phyloP scores from a whole-genome alignment of 441 rosid species.

The Populus trichocarpa region DNA sequence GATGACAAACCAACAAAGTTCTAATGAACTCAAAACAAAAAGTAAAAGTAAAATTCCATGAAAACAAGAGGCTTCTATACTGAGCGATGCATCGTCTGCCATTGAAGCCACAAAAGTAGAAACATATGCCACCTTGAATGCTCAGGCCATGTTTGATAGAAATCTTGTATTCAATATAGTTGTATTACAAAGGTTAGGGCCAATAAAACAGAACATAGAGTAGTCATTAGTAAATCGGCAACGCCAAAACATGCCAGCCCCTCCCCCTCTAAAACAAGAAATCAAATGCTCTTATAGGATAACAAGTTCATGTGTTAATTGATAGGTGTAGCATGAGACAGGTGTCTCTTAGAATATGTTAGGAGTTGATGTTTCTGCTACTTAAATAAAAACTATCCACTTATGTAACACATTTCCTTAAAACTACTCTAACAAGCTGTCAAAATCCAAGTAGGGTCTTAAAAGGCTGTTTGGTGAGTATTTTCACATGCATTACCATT shows the following conservation, averaged over 20 bases:
- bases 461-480: neutral
- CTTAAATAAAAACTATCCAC: neutral
- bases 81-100: neutral
- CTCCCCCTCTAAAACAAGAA: neutral
- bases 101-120: neutral
- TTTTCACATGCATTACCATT: neutral
- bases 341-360: neutral
- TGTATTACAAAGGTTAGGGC: neutral
- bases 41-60: neutral
- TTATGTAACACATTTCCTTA: neutral
- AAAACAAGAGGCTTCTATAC: neutral
- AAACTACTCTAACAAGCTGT: neutral
- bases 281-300: neutral
- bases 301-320: neutral
- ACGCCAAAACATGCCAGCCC: neutral
- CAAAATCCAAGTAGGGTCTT: neutral
- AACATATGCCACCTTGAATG: neutral
- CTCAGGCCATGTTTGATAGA: neutral
- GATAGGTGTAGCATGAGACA: neutral
- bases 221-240: neutral
- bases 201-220: neutral
- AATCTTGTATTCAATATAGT: neutral
- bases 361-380: neutral
- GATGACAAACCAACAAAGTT: neutral
- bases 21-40: neutral